A percentile compares a stretch with the other conserved stretches of the same genome.
Evolutionary conservation across 139 green algal genomes (phyloP).

Genomic region (Edaphochlamys debaryana): DNA sequence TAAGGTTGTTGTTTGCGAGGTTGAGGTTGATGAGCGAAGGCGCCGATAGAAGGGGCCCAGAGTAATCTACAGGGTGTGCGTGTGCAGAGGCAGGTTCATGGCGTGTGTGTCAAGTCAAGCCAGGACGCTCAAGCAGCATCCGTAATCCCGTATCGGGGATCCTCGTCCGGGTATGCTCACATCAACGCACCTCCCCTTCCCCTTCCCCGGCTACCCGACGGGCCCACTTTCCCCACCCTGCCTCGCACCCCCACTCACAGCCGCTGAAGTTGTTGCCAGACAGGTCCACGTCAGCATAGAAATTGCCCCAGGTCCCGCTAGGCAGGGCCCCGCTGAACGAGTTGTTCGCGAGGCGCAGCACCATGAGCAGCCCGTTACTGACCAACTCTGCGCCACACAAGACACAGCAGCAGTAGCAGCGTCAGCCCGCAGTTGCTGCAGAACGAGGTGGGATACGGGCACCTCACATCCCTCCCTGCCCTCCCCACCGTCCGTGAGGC

Average conservation of each 20-base stretch:
- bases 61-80: too few species aligned
- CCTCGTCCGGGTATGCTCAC: background rate
- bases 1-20: slow-evolving; percentile 27
- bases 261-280: background rate
- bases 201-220: background rate
- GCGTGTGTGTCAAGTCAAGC: too few species aligned
- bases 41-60: too few species aligned
- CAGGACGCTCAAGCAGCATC: too few species aligned
- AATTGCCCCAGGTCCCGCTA: background rate
- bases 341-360: slow-evolving; percentile 9
- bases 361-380: background rate
- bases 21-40: slow-evolving; percentile 1
- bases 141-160: too few species aligned
- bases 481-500: background rate
- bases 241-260: background rate
- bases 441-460: too few species aligned
- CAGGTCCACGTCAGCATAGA: slow-evolving; percentile 13
- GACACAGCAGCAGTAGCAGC: too few species aligned
- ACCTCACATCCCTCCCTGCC: too few species aligned
- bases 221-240: background rate
- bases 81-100: too few species aligned
- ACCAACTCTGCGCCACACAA: too few species aligned
- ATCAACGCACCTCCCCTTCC: too few species aligned
- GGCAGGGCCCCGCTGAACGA: background rate
- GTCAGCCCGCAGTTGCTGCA: too few species aligned